These are phyloP conservation scores for Leishmania guyanensis DNA, from an alignment of 208 protist genomes.

Conservation along the genomic window DNA sequence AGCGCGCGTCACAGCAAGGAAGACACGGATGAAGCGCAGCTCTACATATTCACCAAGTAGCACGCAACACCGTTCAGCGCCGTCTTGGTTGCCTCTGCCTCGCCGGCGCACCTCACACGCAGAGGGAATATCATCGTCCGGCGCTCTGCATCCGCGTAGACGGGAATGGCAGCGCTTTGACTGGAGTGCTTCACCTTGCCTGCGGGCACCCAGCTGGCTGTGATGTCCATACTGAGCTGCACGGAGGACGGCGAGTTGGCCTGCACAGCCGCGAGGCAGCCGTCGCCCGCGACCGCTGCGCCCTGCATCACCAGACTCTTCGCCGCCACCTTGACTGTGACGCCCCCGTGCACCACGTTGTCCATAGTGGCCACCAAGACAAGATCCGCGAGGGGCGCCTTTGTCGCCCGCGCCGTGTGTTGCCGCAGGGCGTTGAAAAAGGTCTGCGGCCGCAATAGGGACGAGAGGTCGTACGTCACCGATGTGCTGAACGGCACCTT, in stretches of 20 bases:
- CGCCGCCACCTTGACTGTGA: constrained; percentile 54
- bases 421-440: constrained; percentile 96
- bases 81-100: constrained; percentile 33
- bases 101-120: constrained; percentile 37
- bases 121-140: constrained; percentile 57
- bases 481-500: constrained; percentile 55
- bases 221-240: constrained; percentile 51
- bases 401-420: constrained; percentile 85
- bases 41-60: constrained; percentile 54
- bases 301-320: constrained; percentile 79
- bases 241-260: constrained; percentile 70
- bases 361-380: constrained; percentile 53
- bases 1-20: background rate
- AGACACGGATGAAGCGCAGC: background rate
- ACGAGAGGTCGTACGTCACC: constrained; percentile 67
- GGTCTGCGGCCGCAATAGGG: constrained; percentile 92
- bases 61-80: constrained; percentile 73
- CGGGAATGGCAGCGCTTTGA: constrained; percentile 45
- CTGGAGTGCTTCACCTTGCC: constrained; percentile 22
- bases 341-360: constrained; percentile 8
- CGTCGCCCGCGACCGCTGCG: constrained; percentile 46
- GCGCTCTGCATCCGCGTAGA: constrained; percentile 76
- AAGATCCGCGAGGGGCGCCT: constrained; percentile 79
- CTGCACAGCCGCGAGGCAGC: constrained; percentile 36
- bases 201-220: constrained; percentile 57